Percentiles rank a stretch among this genome's conserved stretches.
These are phyloP conservation scores for Talaromyces islandicus DNA, from an alignment of 2,329 filamentous ascomycete species.

Conservation along the genomic window DNA sequence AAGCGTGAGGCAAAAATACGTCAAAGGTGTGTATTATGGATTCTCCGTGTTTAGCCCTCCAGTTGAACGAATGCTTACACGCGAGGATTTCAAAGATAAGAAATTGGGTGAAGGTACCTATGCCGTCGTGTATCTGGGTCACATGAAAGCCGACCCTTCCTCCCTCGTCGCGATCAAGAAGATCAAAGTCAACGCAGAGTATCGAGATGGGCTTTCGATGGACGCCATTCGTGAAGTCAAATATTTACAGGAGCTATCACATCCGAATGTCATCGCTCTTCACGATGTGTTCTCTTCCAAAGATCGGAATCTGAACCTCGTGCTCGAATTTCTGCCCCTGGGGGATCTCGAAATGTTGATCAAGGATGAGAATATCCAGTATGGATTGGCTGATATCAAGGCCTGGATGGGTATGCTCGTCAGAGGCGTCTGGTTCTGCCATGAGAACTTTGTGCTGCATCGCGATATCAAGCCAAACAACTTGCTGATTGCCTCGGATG, in stretches of 20 bases:
- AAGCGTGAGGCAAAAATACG: conserved; percentile 78
- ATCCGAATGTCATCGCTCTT: conserved; percentile 92
- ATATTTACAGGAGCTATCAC: conserved; percentile 85
- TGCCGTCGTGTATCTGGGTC: conserved; percentile 87
- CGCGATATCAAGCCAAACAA: conserved; percentile 99
- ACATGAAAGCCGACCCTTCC: conserved; percentile 64
- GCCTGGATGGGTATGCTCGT: conserved; percentile 98
- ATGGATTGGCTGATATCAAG: conserved; percentile 87
- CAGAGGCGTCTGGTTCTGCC: conserved; percentile 91
- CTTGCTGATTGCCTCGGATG: conserved; percentile 84
- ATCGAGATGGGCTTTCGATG: conserved; percentile 84
- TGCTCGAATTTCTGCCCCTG: conserved; percentile 88
- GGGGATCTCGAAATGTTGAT: conserved; percentile 94
- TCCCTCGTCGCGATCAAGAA: conserved; percentile 66
- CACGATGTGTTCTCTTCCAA: conserved; percentile 93
- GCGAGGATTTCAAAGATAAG: conserved; percentile 53
- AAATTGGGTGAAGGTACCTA: conserved; percentile 96
- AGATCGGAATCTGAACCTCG: conserved; percentile 91
- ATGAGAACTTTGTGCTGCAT: conserved; percentile 88
- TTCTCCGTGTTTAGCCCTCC: not conserved
- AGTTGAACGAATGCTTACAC: not conserved
- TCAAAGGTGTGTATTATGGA: conserved; percentile 58
- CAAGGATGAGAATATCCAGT: conserved; percentile 75
- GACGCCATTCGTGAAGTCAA: conserved; percentile 95
- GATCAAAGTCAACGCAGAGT: conserved; percentile 52